Evolutionary conservation across 805 yeast genomes (phyloP), one percentile per base, ranked within the genome.

Genomic region (Lachancea nothofagi): DNA sequence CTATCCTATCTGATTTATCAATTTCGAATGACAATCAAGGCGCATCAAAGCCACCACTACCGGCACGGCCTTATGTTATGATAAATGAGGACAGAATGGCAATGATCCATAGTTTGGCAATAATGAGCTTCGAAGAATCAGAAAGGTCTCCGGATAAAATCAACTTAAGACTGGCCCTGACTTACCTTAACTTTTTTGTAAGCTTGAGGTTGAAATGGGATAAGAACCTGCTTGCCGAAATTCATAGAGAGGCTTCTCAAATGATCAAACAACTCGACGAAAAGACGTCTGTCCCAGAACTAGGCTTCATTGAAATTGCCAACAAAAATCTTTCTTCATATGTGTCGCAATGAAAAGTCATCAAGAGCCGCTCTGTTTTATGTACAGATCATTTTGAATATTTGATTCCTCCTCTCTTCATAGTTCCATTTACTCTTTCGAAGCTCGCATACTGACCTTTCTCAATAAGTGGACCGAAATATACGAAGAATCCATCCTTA

Each of bases 401-500:
- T 48, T 65, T 57, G 29, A 57, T 49, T 36, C 59, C 57, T 22
- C 61, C 59, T 48, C 67, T 59, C 46, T 69, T 70, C 44, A 62
- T 61, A 5, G 68, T 67, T 34, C 71, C 72, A 42, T 67, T 71
- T 2, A 67, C 68, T 33, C 71, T 62, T 44, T 69, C 78, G 37
- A 72, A 64, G 43, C 70, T 63, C 10, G 74, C 71, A 29, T 65
- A 61, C 36, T 70, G 69, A 12, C 70, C 71, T 35, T 75, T 79
- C 33, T 82, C 89, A 21, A 82, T 78, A 44, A 90, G 66, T 2
- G 95, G 94, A 0, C 99, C 99, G 68, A 88, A 85, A 61, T 80
- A 93, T 0, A 93, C 96, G 50, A 90, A 93, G 58, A 89, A 93
- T 1, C 97, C 98, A 55, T 93, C 97, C 48, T 83, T 83, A 0